Evolutionary conservation across 441 rosid species (phyloP).

Genomic region (Eugenia klotzschiana): DNA sequence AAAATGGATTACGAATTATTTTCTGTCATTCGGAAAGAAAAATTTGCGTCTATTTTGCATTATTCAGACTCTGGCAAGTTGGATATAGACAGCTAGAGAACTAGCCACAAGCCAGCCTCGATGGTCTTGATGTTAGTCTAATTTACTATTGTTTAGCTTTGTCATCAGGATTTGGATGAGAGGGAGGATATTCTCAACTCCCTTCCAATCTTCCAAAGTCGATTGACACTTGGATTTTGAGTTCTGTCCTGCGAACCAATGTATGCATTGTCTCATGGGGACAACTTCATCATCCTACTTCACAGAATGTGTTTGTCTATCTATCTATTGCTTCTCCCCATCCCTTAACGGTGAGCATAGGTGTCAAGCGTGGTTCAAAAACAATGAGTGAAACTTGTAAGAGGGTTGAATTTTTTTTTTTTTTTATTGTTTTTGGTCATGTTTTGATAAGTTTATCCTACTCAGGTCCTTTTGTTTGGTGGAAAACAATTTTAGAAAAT

Average conservation of each 20-base stretch:
- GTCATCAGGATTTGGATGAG: neutral
- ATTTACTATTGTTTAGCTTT: neutral
- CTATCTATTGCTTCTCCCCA: neutral
- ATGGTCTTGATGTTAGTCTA: neutral
- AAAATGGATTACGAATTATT: neutral
- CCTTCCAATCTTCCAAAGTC: neutral
- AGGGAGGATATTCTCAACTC: neutral
- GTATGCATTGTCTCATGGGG: neutral
- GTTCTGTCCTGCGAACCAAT: neutral
- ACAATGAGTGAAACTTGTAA: neutral
- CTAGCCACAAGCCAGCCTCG: fast-evolving
- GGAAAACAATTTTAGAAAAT: neutral
- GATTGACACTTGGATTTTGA: neutral
- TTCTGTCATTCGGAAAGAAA: fast-evolving
- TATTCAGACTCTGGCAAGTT: neutral
- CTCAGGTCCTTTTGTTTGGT: neutral
- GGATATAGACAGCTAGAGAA: fast-evolving
- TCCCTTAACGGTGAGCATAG: neutral
- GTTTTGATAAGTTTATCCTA: neutral
- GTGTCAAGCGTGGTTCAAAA: neutral
- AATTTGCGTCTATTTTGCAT: neutral
- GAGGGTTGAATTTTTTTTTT: neutral
- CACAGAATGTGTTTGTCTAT: neutral
- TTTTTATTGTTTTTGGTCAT: neutral
- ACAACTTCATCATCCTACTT: neutral